phyloP scores from a whole-genome alignment of 495 filamentous ascomycete genomes.

The Neurospora intermedia region DNA sequence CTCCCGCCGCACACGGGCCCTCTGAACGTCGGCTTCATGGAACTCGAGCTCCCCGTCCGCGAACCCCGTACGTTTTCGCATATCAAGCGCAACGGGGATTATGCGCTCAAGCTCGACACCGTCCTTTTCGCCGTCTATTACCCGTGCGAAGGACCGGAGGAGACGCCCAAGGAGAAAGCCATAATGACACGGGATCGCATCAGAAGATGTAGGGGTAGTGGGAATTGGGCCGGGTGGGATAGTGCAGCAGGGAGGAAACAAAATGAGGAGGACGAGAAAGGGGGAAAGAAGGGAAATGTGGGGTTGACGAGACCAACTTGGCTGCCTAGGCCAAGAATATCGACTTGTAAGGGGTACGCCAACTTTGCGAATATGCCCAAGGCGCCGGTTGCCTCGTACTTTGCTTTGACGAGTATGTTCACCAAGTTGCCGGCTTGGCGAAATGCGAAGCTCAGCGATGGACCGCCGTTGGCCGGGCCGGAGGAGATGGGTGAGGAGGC shows the following conservation, averaged over 20 bases:
- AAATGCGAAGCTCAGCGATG: constrained; percentile 31
- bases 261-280: too few relatives aligned
- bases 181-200: background rate
- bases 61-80: constrained; percentile 28
- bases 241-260: background rate
- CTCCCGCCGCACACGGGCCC: constrained; percentile 55
- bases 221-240: background rate
- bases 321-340: constrained; percentile 39
- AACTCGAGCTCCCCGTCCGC: constrained; percentile 52
- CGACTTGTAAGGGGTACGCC: constrained; percentile 42
- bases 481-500: constrained; percentile 23
- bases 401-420: constrained; percentile 41
- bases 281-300: background rate
- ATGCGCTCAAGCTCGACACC: constrained; percentile 41
- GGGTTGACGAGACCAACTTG: constrained; percentile 23
- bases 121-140: constrained; percentile 59
- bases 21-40: constrained; percentile 52
- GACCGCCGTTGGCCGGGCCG: constrained; percentile 6
- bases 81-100: constrained; percentile 30
- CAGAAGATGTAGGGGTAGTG: background rate
- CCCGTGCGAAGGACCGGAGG: constrained; percentile 32
- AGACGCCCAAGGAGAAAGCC: background rate
- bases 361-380: constrained; percentile 38
- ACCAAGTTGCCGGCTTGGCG: constrained; percentile 47
- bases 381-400: constrained; percentile 31